Evolutionary conservation across 371 early-diverging fungal species (phyloP).

Genomic region (Mucor irregularis): DNA sequence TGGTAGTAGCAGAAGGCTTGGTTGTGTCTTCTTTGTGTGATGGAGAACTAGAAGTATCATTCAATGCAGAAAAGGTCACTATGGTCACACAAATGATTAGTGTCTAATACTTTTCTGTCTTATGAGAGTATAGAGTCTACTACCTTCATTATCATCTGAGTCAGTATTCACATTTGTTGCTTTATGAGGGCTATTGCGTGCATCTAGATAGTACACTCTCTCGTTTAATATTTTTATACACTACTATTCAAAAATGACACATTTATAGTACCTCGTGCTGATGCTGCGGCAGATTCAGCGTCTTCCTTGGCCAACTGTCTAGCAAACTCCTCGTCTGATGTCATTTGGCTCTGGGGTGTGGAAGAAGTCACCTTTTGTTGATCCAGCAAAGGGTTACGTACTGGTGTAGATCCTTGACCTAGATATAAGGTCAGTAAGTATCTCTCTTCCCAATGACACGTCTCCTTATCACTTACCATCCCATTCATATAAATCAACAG

Average conservation of each 20-base stretch:
- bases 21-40: neutral
- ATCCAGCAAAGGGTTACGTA: neutral
- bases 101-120: neutral
- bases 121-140: neutral
- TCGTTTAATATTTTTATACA: neutral
- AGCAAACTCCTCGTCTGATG: conserved; percentile 38
- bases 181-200: neutral
- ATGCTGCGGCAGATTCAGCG: neutral
- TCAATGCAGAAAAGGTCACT: conserved; percentile 15
- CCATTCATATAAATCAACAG: conserved; percentile 27
- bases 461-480: conserved; percentile 11
- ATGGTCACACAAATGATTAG: neutral
- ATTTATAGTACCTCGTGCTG: neutral
- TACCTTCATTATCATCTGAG: neutral
- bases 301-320: conserved; percentile 30
- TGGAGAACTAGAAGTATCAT: neutral
- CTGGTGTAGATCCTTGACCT: neutral
- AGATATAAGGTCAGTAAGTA: neutral
- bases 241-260: neutral
- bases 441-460: neutral
- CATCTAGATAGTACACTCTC: neutral
- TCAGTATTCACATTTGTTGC: neutral
- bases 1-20: too few species aligned
- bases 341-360: conserved; percentile 25
- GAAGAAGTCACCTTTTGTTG: conserved; percentile 11